Evolutionary conservation across 441 rosid genomes (phyloP), one percentile per base, ranked within the genome.

Genomic region (Raphanus hybrid): DNA sequence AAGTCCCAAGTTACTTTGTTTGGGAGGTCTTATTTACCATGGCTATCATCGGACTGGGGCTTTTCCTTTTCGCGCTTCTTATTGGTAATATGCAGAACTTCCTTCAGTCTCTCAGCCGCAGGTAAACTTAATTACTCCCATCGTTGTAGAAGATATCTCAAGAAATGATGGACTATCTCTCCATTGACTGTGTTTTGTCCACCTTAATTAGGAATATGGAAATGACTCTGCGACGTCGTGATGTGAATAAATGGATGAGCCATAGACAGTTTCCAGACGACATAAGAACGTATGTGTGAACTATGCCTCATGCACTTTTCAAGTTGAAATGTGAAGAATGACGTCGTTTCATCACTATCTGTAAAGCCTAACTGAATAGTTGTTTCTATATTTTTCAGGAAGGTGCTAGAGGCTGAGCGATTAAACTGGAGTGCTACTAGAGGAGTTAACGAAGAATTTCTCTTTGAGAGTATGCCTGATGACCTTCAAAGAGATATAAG

Each of bases 11-110:
- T 54, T 16, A 54, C 59, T 15, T 2, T 54, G 0, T 15, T 16
- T 1, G 23, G 59, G 59, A 54, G 10, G 4, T 54, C 26, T 54
- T 54, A 6, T 54, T 54, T 54, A 54, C 59, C 10, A 54, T 54
- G 59, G 4, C 1, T 2, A 54, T 54, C 10, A 6, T 54, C 26
- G 26, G 26, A 16, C 23, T 54, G 59, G 59, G 59, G 59, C 59
- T 54, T 15, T 54, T 54, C 0, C 59, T 54, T 16, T 15, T 54
- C 4, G 59, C 59, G 0, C 4, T 54, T 54, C 26, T 54, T 15
- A 54, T 54, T 54, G 59, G 59, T 54, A 15, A 54, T 16, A 54
- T 54, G 59, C 59, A 54, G 59, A 54, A 54, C 59, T 54, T 15
- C 59, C 59, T 54, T 54, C 59, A 6, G 4, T 6, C 9, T 54